These are phyloP conservation scores for Lichenothelia convexa DNA, from an alignment of 495 filamentous ascomycete species.

Conservation along the genomic window DNA sequence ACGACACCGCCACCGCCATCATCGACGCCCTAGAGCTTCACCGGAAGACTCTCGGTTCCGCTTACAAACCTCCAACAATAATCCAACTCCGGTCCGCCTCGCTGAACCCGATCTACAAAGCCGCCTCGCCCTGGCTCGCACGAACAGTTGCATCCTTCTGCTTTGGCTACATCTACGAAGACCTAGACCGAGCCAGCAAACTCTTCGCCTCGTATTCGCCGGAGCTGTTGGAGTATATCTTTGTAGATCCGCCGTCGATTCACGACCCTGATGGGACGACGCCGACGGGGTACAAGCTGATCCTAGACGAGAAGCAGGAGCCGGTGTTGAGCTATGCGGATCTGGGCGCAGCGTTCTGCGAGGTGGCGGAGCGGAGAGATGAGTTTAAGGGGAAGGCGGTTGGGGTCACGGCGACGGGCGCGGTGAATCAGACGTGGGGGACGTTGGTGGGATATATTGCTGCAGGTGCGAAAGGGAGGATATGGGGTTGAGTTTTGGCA, in stretches of 20 bases:
- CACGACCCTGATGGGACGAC: slow-evolving; percentile 8
- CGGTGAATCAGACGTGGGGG: slow-evolving; percentile 7
- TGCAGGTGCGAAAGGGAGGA: slow-evolving; percentile 5
- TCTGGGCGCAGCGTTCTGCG: slow-evolving; percentile 8
- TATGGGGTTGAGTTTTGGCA: too few relatives aligned
- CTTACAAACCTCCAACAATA: slow-evolving; percentile 5
- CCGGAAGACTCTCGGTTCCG: not conserved
- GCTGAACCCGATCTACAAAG: slow-evolving; percentile 3
- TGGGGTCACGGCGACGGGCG: slow-evolving; percentile 6
- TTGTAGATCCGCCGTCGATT: slow-evolving; percentile 6
- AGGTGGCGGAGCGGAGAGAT: slow-evolving; percentile 7
- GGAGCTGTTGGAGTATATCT: slow-evolving; percentile 7
- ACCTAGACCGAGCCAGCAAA: slow-evolving; percentile 4
- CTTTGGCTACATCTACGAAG: slow-evolving; percentile 8
- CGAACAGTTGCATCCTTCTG: slow-evolving; percentile 1
- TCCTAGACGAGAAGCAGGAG: not conserved
- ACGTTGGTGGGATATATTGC: slow-evolving; percentile 2
- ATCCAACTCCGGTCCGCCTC: slow-evolving; percentile 4
- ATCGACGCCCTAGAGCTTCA: slow-evolving; percentile 3
- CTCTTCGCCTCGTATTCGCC: slow-evolving; percentile 1
- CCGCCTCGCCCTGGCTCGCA: slow-evolving; percentile 1
- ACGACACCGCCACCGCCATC: slow-evolving; percentile 8
- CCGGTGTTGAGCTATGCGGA: slow-evolving; percentile 7
- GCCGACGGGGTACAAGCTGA: slow-evolving; percentile 5
- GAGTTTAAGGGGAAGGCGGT: slow-evolving; percentile 11